Base-by-base conservation (phyloP, 768 basidiomycete genomes). In the Candolleomyces eurysporus region DNA sequence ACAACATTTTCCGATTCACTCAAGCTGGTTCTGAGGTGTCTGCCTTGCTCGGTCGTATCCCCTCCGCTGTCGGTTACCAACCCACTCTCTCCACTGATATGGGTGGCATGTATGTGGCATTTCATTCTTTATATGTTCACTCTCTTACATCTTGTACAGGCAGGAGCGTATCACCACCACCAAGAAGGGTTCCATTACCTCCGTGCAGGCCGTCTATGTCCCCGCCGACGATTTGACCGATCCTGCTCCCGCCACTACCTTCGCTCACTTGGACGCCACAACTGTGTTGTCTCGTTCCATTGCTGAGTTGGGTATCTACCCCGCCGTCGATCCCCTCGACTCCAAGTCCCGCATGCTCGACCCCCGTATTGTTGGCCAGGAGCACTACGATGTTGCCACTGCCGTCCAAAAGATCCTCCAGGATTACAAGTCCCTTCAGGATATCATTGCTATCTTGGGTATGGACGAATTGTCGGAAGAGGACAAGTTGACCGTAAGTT, bases 1-100 rank as follows among this genome's bases (percentile, higher is more conserved):
- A 99, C 91, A 99, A 99, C 88, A 99, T 99, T 81, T 99, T 99
- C 97, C 96, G 97, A 75, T 99, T 99, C 92, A 99, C 97, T 69
- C 97, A 98, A 79, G 97, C 97, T 72, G 97, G 97, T 89, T 99
- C 97, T 66, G 97, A 98, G 77, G 97, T 98, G 84, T 99, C 97
- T 81, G 97, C 97, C 66, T 79, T 99, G 70, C 92, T 98, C 68
- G 97, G 97, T 85, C 97, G 97, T 94, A 99, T 98, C 73, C 97
- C 97, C 68, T 98, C 97, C 68, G 97, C 97, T 66, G 97, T 99
- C 86, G 97, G 97, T 88, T 99, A 99, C 83, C 97, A 99, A 77
- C 97, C 97, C 74, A 98, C 97, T 57, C 90, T 98, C 63, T 98
- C 97, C 66, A 99, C 97, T 74, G 97, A 99, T 78, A 99, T 99